Percentiles rank a stretch among this genome's conserved stretches.
Conservation (phyloP, 192 early-diverging fungal genomes). For the Coemansia brasiliensis region DNA sequence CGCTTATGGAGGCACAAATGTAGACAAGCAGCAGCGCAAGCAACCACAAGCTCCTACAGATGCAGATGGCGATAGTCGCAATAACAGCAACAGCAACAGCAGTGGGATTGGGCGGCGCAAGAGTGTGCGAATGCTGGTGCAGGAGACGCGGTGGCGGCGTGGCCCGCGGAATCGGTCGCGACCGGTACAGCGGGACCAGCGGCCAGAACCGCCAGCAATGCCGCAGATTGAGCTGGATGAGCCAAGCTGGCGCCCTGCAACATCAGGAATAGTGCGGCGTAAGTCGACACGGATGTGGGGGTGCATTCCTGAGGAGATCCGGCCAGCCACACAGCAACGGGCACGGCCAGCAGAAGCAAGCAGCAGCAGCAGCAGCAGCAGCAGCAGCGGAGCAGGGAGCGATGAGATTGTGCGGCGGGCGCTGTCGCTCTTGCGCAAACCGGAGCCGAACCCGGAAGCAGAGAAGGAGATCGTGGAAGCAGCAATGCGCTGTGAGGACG, state of each 20-base stretch:
- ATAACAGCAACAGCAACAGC: too few relatives aligned
- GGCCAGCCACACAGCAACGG: conserved; percentile 16
- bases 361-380: background rate
- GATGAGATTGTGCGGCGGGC: conserved; percentile 53
- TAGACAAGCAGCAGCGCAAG: conserved; percentile 5
- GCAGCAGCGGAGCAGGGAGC: background rate
- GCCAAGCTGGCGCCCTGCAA: background rate
- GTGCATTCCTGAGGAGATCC: conserved; percentile 51
- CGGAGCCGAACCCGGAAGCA: conserved; percentile 48
- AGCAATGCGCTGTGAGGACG: conserved; percentile 43
- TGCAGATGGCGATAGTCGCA: background rate
- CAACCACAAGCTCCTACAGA: background rate
- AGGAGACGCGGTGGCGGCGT: conserved; percentile 38
- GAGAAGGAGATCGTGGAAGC: conserved; percentile 53
- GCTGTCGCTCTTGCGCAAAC: conserved; percentile 49
- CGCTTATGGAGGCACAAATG: background rate
- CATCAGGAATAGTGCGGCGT: conserved; percentile 47
- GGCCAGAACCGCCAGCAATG: conserved; percentile 1
- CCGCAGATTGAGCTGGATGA: background rate
- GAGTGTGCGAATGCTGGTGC: conserved; percentile 57
- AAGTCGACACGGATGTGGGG: conserved; percentile 58
- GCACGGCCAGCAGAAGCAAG: background rate
- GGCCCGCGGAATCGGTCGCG: background rate
- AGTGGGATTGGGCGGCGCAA: conserved; percentile 36
- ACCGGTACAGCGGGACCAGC: conserved; percentile 9